Evolutionary conservation across 2,329 filamentous ascomycete species (phyloP).

Genomic region (Laburnicola sp.): DNA sequence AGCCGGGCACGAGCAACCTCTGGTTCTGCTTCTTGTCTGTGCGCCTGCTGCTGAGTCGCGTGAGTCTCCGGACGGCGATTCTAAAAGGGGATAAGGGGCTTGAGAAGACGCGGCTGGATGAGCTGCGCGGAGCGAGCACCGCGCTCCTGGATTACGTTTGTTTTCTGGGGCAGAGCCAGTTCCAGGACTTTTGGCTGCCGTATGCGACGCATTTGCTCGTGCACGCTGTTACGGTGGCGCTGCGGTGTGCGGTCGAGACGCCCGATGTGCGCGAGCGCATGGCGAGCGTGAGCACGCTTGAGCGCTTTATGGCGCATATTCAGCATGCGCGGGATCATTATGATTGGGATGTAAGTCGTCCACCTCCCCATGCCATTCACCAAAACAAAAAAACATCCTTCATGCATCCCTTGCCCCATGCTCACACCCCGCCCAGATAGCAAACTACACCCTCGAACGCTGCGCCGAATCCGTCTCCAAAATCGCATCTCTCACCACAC

Average conservation of each 20-base stretch:
- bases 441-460: constrained; percentile 56
- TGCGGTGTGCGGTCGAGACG: constrained; percentile 57
- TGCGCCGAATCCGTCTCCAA: constrained; percentile 43
- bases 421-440: constrained; percentile 37
- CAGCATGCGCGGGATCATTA: constrained; percentile 54
- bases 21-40: constrained; percentile 48
- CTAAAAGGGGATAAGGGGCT: constrained; percentile 28
- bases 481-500: constrained; percentile 34
- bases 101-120: constrained; percentile 43
- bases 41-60: constrained; percentile 44
- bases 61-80: constrained; percentile 39
- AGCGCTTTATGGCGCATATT: constrained; percentile 53
- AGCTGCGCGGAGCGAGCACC: constrained; percentile 54
- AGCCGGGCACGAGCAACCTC: constrained; percentile 42
- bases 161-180: constrained; percentile 51
- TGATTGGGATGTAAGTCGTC: constrained; percentile 52
- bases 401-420: neutral
- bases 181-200: constrained; percentile 57
- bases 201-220: constrained; percentile 57
- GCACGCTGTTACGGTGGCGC: constrained; percentile 57
- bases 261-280: constrained; percentile 51
- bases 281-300: constrained; percentile 52
- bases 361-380: no score
- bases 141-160: constrained; percentile 56
- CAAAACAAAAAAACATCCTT: neutral